phyloP scores from a whole-genome alignment of 78 protist genomes.

The Pelomyxa schiedti region DNA sequence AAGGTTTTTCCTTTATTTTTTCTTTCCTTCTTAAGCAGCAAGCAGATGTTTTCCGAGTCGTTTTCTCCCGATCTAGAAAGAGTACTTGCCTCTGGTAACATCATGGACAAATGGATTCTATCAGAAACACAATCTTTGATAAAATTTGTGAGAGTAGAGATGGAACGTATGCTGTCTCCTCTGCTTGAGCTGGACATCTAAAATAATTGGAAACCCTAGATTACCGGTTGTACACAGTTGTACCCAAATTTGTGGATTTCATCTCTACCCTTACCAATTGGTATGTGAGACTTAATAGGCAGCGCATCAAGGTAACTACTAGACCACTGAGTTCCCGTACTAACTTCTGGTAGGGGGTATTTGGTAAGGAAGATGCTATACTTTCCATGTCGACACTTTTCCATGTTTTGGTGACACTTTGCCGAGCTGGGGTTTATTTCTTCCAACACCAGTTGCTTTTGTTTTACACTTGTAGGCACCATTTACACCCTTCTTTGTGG shows the following conservation, averaged over 20 bases:
- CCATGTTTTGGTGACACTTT: conserved; percentile 68
- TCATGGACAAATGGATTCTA: conserved; percentile 93
- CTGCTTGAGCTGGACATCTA: neutral
- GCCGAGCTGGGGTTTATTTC: conserved; percentile 80
- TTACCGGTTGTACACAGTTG: conserved; percentile 97
- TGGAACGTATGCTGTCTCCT: too few relatives aligned
- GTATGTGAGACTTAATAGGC: conserved; percentile 87
- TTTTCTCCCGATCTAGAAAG: conserved; percentile 22
- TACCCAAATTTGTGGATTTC: conserved; percentile 77
- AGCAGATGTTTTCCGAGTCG: too few relatives aligned
- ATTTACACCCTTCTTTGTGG: conserved; percentile 97
- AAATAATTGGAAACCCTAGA: too few relatives aligned
- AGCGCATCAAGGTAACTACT: conserved; percentile 36
- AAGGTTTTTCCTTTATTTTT: conserved; percentile 1
- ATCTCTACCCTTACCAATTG: conserved; percentile 91
- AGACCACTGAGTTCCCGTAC: conserved; percentile 18
- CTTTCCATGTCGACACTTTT: conserved; percentile 57
- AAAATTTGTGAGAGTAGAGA: conserved; percentile 71
- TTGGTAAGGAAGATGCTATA: conserved; percentile 38
- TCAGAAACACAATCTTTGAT: conserved; percentile 65
- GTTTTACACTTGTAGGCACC: too few relatives aligned
- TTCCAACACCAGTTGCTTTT: too few relatives aligned
- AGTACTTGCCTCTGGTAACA: conserved; percentile 52
- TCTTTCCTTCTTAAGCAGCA: neutral
- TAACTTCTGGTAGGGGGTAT: conserved; percentile 44